phyloP scores from a whole-genome alignment of 257 asterid species.

The Dorcoceras hygrometricum region DNA sequence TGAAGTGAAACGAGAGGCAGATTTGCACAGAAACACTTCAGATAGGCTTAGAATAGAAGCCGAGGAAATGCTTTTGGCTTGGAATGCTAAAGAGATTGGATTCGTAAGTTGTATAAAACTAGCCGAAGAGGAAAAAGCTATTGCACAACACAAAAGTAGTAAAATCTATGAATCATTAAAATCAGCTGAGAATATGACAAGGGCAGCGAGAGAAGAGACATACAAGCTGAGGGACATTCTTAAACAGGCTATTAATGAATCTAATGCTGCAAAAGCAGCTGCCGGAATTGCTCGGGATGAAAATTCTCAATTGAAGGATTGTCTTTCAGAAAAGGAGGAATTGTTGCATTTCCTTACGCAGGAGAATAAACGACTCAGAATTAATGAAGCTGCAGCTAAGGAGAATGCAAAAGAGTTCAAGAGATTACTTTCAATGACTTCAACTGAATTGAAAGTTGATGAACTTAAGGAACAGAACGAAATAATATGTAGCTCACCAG shows the following conservation, averaged over 20 bases:
- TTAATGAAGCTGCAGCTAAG: conserved; percentile 55
- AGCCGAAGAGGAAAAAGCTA: conserved; percentile 66
- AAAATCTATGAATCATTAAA: conserved; percentile 42
- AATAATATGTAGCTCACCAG: conserved; percentile 28
- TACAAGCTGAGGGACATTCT: conserved; percentile 63
- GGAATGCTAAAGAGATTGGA: conserved; percentile 90
- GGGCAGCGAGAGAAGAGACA: conserved; percentile 55
- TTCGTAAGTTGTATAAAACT: conserved; percentile 64
- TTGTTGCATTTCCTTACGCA: conserved; percentile 45
- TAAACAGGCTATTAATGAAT: conserved; percentile 71
- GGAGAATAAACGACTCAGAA: conserved; percentile 65
- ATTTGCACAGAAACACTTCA: conserved; percentile 45
- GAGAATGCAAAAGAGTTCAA: conserved; percentile 66
- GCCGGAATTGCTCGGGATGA: conserved; percentile 74
- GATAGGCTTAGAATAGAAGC: conserved; percentile 74
- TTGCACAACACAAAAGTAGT: conserved; percentile 42
- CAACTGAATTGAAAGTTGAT: conserved; percentile 36
- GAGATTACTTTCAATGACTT: conserved; percentile 46
- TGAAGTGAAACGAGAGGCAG: conserved; percentile 54
- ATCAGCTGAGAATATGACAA: conserved; percentile 44
- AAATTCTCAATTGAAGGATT: conserved; percentile 61
- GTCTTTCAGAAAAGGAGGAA: conserved; percentile 61
- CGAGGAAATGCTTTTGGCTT: conserved; percentile 73
- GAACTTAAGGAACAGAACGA: conserved; percentile 31
- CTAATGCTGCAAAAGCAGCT: conserved; percentile 76